These are phyloP conservation scores for Vitis hybrid DNA, from an alignment of 177 flowering plant genomes.

Conservation along the genomic window DNA sequence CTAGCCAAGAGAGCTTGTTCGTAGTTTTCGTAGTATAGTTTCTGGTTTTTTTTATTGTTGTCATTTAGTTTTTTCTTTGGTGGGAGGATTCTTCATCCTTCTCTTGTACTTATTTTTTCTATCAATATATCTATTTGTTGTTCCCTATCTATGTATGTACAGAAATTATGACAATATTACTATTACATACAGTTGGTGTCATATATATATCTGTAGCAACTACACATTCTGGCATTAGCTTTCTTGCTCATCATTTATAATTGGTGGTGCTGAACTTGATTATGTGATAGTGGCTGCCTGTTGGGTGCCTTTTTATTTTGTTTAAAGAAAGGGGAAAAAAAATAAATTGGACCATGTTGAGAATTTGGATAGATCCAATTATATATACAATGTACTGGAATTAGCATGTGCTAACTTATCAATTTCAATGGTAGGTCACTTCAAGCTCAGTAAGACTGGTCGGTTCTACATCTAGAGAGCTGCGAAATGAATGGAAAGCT, in stretches of 20 bases:
- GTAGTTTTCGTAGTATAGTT: no score
- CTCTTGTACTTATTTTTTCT: no score
- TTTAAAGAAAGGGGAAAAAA: background rate
- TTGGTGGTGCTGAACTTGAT: background rate
- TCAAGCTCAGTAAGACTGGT: slow-evolving; percentile 84
- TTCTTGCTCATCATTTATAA: background rate
- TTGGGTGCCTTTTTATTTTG: background rate
- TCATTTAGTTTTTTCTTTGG: no score
- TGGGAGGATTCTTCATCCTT: no score
- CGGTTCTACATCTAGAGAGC: slow-evolving; percentile 72
- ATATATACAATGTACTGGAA: no score
- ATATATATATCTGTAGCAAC: background rate
- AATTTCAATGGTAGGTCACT: slow-evolving; percentile 59
- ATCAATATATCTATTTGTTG: no score
- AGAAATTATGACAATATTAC: no score
- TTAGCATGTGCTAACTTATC: slow-evolving; percentile 2
- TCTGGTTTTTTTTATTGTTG: no score
- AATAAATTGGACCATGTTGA: background rate
- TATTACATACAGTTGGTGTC: no score
- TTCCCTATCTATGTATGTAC: no score
- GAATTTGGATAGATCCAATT: background rate
- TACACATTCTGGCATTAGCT: background rate
- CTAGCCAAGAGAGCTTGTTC: no score
- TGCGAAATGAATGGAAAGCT: slow-evolving; percentile 81
- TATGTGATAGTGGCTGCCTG: background rate